phyloP scores from a whole-genome alignment of 176 grass and related monocot species.

The Echinochloa phyllopogon region DNA sequence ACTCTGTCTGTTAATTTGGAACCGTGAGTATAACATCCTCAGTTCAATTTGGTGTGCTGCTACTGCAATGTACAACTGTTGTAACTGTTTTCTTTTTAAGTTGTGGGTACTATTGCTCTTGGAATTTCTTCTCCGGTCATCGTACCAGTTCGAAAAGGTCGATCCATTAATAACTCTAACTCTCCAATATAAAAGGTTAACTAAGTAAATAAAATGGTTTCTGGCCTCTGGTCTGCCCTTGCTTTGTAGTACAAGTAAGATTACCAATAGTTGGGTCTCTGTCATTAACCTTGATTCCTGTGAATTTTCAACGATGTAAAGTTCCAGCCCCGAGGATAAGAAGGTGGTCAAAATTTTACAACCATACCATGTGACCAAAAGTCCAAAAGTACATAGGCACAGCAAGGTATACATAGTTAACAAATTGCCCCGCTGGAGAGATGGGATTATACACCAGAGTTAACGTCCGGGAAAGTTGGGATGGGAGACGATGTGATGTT shows the following conservation, averaged over 20 bases:
- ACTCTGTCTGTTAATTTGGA: neutral
- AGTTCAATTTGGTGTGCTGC: neutral
- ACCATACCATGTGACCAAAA: neutral
- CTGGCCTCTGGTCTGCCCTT: neutral
- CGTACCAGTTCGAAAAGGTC: no score
- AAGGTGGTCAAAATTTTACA: neutral
- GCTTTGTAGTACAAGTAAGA: neutral
- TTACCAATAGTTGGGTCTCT: neutral
- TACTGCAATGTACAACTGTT: neutral
- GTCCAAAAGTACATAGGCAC: no score
- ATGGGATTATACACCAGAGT: neutral
- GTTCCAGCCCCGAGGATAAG: neutral
- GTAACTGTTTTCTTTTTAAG: neutral
- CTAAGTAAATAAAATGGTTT: neutral
- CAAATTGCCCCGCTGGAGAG: neutral
- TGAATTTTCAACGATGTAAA: neutral
- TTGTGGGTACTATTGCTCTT: no score
- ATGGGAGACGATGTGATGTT: neutral
- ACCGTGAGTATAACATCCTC: neutral
- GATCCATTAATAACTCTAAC: no score
- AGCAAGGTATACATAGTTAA: neutral
- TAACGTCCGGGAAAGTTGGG: slow-evolving; percentile 20
- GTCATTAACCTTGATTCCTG: neutral
- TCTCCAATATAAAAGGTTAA: no score
- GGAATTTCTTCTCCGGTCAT: neutral